Conservation (phyloP, 805 yeast genomes). For the Suhomyces sp. region DNA sequence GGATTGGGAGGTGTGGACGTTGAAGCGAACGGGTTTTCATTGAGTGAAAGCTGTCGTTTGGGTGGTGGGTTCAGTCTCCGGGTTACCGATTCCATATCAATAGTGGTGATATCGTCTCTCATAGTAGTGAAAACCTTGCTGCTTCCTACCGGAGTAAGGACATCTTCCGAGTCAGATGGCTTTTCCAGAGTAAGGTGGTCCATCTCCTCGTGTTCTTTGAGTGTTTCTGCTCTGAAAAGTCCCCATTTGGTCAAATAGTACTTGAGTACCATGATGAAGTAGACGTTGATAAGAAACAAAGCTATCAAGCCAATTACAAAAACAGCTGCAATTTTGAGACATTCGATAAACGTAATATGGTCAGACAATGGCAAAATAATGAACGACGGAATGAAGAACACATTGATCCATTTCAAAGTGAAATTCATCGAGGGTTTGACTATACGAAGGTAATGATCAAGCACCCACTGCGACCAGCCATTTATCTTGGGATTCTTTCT, state of each 20-base stretch:
- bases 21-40: conserved; percentile 17
- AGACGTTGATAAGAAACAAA: conserved; percentile 45
- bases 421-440: conserved; percentile 67
- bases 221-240: conserved; percentile 6
- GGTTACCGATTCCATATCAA: conserved; percentile 20
- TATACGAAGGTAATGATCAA: conserved; percentile 30
- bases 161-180: background rate
- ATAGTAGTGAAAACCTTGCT: conserved; percentile 18
- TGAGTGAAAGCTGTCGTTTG: background rate
- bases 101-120: conserved; percentile 40
- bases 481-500: conserved; percentile 8
- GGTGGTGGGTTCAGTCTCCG: background rate
- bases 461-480: conserved; percentile 19
- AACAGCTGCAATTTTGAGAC: conserved; percentile 70
- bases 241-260: conserved; percentile 10
- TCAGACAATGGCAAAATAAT: conserved; percentile 66
- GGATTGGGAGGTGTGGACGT: background rate
- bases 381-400: conserved; percentile 76
- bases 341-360: conserved; percentile 64
- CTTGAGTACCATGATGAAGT: conserved; percentile 31
- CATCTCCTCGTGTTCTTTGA: conserved; percentile 16
- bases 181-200: background rate
- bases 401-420: conserved; percentile 72
- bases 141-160: background rate
- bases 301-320: conserved; percentile 61